phyloP scores from a whole-genome alignment of 2,329 filamentous ascomycete genomes.

The Alternaria arbusti region DNA sequence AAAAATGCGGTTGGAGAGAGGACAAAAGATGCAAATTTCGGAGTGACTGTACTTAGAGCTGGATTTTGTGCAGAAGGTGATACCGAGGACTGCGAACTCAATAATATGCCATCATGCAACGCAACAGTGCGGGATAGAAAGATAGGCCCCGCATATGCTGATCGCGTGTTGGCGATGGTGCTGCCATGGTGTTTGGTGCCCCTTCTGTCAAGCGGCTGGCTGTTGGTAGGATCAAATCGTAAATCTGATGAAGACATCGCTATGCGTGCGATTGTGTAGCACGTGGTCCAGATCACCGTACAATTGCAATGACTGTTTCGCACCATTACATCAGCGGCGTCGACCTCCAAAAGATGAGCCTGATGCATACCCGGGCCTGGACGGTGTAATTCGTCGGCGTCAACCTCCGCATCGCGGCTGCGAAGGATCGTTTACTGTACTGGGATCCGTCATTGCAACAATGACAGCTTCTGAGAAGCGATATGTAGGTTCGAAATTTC shows the following conservation, averaged over 20 bases:
- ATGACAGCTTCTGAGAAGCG: neutral
- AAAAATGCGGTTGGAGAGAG: neutral
- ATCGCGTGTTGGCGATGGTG: neutral
- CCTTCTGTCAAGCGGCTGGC: neutral
- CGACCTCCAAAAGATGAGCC: neutral
- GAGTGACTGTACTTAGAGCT: neutral
- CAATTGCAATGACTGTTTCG: neutral
- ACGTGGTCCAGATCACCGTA: neutral
- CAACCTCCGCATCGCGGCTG: slow-evolving; percentile 27
- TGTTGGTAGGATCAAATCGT: neutral
- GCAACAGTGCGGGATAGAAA: too few species aligned
- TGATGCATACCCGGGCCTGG: slow-evolving; percentile 6
- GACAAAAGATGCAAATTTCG: neutral
- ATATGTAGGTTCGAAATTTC: neutral
- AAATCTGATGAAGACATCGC: neutral
- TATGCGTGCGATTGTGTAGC: neutral
- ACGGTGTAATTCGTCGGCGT: neutral
- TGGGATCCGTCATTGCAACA: slow-evolving; percentile 19
- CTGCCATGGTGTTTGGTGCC: neutral
- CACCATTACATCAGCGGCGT: neutral
- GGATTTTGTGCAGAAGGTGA: neutral
- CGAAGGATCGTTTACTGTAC: slow-evolving; percentile 4
- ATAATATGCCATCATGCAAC: neutral
- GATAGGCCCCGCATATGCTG: neutral
- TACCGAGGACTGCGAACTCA: neutral